phyloP scores from a whole-genome alignment of 345 rosid species.

The Angophora floribunda region DNA sequence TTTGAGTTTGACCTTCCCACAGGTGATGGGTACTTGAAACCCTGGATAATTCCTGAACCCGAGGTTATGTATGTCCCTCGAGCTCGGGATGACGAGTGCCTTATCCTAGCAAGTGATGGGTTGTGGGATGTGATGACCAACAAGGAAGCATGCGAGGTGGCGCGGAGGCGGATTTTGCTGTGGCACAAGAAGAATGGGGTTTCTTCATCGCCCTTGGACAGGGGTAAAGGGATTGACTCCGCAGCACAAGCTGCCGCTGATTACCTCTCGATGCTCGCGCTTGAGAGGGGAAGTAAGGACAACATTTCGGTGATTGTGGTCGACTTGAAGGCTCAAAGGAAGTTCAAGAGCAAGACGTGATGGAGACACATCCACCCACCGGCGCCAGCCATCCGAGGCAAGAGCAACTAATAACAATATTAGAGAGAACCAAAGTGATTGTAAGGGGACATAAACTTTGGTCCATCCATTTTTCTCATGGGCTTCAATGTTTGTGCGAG shows the following conservation, averaged over 20 bases:
- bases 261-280: conserved; percentile 59
- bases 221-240: conserved; percentile 61
- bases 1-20: neutral
- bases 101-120: conserved; percentile 66
- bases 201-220: conserved; percentile 24
- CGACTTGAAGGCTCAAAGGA: conserved; percentile 87
- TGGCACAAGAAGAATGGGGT: conserved; percentile 77
- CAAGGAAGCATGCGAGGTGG: conserved; percentile 65
- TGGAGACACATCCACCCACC: conserved; percentile 6
- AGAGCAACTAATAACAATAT: conserved; percentile 14
- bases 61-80: conserved; percentile 56
- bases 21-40: conserved; percentile 73
- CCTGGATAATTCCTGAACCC: conserved; percentile 72
- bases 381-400: neutral
- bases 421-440: conserved; percentile 17
- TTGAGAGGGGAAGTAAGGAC: conserved; percentile 80
- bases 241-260: conserved; percentile 85
- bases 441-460: conserved; percentile 36
- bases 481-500: conserved; percentile 51
- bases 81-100: conserved; percentile 61
- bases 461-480: conserved; percentile 73
- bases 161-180: conserved; percentile 51
- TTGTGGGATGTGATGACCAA: conserved; percentile 73
- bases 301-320: conserved; percentile 78
- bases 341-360: conserved; percentile 55